A percentile compares a stretch with the other conserved stretches of the same genome.
These are phyloP conservation scores for Discostella stelligeroides DNA, from an alignment of 108 stramenopile species.

Conservation along the genomic window DNA sequence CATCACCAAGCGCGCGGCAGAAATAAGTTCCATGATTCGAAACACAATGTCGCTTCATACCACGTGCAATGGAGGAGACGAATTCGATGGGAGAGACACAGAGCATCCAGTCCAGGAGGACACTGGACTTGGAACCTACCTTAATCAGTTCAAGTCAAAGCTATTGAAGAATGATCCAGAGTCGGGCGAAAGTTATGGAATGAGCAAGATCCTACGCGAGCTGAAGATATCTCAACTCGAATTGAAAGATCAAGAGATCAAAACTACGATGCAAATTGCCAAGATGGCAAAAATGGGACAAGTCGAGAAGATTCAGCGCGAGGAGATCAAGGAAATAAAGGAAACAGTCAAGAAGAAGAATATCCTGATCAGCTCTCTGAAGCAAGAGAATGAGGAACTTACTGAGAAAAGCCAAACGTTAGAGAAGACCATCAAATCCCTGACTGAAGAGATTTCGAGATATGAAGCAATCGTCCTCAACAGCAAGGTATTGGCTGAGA, in stretches of 20 bases:
- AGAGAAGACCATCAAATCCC: no score
- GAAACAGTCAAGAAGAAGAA: conserved; percentile 7
- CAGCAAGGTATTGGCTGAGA: conserved; percentile 26
- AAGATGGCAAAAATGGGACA: not conserved
- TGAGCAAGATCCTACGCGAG: conserved; percentile 18
- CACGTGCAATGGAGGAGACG: no score
- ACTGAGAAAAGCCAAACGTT: not conserved
- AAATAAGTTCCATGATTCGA: conserved; percentile 14
- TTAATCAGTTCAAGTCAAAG: no score
- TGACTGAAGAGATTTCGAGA: no score
- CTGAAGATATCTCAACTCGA: not conserved
- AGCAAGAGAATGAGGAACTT: conserved; percentile 1
- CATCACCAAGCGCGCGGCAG: conserved; percentile 15
- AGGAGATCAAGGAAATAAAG: conserved; percentile 2
- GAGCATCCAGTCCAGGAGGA: no score
- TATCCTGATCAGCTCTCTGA: not conserved
- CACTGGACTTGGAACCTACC: no score
- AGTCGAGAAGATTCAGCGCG: not conserved
- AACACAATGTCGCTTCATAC: no score
- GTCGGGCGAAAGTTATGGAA: not conserved
- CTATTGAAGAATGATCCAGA: no score
- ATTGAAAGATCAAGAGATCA: not conserved
- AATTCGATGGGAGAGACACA: no score
- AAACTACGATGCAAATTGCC: not conserved
- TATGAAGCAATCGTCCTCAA: not conserved